Evolutionary conservation across 352 stramenopile genomes (phyloP), one percentile per base, ranked within the genome.

Genomic region (Phytophthora macrochlamydospora): DNA sequence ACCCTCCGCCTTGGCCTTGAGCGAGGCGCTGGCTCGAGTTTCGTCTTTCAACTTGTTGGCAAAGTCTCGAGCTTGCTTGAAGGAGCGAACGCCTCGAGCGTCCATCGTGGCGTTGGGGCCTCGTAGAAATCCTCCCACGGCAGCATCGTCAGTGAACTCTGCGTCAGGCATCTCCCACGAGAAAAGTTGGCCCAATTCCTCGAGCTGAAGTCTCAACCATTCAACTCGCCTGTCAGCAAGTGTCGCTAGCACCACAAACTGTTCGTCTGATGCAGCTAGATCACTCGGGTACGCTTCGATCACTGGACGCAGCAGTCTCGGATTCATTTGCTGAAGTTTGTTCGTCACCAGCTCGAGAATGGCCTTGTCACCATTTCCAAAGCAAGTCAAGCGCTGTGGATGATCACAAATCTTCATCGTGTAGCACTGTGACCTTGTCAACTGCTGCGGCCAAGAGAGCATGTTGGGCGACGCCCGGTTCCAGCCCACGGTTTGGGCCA

Each of bases 1-100:
- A 4, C 33, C 59, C 8, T 12, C 7, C 14, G 59, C 24, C 13
- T 59, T 38, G 46, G 59, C 52, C 38, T 29, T 24, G 13, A 65
- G 65, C 7, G 62, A 65, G 11, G 62, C 31, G 12, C 44, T 51
- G 0, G 30, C 13, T 52, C 61, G 31, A 12, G 48, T 43, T 9
- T 59, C 43, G n/a, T 49, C 37, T 13, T 14, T 46, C 8, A 28
- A 53, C n/a, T 44, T 59, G 13, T 24, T 29, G 11, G 33, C 56
- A 8, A 44, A 56, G 5, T 56, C 29, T 44, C 31, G 49, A 3
- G 49, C 49, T 13, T 45, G 5, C 28, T 40, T 43, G 12, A 56
- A 56, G 4, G 4, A 40, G 3, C 6, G 31, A 4, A 54, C 31
- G 4, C 7, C 45, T 4, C 7, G 4, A 6, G 24, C 40, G 24